Percentiles rank a stretch among this genome's conserved stretches.
These are phyloP conservation scores for Antrodiella citrinella DNA, from an alignment of 768 basidiomycete species.

Conservation along the genomic window DNA sequence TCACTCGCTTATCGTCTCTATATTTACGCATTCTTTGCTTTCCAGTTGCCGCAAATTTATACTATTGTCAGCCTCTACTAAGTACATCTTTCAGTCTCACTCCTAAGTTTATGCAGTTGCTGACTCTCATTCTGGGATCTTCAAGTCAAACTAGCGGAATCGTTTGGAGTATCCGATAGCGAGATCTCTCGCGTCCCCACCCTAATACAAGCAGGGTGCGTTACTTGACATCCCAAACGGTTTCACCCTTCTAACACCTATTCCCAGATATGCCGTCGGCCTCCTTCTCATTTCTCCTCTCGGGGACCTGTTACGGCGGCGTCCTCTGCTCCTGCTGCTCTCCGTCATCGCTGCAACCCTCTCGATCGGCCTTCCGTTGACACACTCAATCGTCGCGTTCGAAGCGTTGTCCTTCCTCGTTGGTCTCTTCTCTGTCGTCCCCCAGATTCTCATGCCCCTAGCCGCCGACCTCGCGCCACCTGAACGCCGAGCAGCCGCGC, in stretches of 20 bases:
- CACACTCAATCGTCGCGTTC: conserved; percentile 46
- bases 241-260: conserved; percentile 1
- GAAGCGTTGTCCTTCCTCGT: conserved; percentile 60
- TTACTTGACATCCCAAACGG: neutral
- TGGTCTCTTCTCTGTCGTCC: conserved; percentile 59
- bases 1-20: neutral
- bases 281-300: conserved; percentile 62
- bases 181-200: conserved; percentile 47
- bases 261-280: conserved; percentile 15
- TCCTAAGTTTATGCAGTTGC: conserved; percentile 14
- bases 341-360: conserved; percentile 44
- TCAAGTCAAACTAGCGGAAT: conserved; percentile 17
- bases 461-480: conserved; percentile 76
- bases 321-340: conserved; percentile 56
- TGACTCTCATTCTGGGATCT: conserved; percentile 14
- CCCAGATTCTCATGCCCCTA: conserved; percentile 62
- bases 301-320: conserved; percentile 70
- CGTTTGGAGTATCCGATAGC: conserved; percentile 25
- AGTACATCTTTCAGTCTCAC: conserved; percentile 32
- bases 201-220: conserved; percentile 56
- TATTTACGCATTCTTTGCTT: neutral
- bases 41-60: conserved; percentile 54
- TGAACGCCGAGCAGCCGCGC: conserved; percentile 56
- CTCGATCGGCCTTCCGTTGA: conserved; percentile 62
- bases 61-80: conserved; percentile 73